Conservation (phyloP, 768 basidiomycete genomes). For the Gloeophyllum trabeum region DNA sequence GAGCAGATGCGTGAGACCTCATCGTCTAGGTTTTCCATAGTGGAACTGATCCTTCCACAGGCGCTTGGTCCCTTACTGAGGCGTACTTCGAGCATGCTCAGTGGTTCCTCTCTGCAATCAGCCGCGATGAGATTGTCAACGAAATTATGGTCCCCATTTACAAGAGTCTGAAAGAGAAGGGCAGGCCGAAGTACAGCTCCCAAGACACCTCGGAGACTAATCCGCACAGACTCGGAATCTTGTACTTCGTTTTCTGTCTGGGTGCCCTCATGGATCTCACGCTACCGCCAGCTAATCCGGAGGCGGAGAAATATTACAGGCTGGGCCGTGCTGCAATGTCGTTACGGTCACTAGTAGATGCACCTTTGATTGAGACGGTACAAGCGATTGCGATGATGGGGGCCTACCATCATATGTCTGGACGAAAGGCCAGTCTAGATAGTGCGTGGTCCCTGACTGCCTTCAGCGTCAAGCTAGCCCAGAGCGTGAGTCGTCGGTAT, state of each 20-base stretch:
- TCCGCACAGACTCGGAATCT: conserved; percentile 36
- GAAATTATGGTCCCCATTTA: conserved; percentile 34
- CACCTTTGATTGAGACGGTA: conserved; percentile 26
- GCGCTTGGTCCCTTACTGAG: conserved; percentile 28
- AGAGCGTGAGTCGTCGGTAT: conserved; percentile 34
- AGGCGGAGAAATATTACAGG: conserved; percentile 35
- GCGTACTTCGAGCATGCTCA: conserved; percentile 41
- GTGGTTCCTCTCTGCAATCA: conserved; percentile 31
- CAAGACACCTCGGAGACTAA: conserved; percentile 22
- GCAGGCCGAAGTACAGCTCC: conserved; percentile 5
- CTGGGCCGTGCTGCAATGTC: conserved; percentile 30
- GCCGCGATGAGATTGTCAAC: conserved; percentile 40
- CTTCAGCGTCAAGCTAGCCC: conserved; percentile 39
- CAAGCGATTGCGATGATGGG: conserved; percentile 23
- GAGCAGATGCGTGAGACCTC: too few species aligned
- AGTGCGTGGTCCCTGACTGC: conserved; percentile 24
- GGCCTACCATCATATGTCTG: conserved; percentile 28
- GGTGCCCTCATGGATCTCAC: conserved; percentile 32
- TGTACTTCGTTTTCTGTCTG: conserved; percentile 40
- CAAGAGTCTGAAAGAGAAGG: conserved; percentile 18
- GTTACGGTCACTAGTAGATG: conserved; percentile 25
- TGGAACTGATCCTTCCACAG: too few species aligned
- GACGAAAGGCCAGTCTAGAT: conserved; percentile 15
- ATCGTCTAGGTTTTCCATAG: too few species aligned
- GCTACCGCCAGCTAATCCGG: conserved; percentile 19